These are phyloP conservation scores for Penicillium sp. DNA, from an alignment of 2,329 filamentous ascomycete genomes.

Conservation along the genomic window DNA sequence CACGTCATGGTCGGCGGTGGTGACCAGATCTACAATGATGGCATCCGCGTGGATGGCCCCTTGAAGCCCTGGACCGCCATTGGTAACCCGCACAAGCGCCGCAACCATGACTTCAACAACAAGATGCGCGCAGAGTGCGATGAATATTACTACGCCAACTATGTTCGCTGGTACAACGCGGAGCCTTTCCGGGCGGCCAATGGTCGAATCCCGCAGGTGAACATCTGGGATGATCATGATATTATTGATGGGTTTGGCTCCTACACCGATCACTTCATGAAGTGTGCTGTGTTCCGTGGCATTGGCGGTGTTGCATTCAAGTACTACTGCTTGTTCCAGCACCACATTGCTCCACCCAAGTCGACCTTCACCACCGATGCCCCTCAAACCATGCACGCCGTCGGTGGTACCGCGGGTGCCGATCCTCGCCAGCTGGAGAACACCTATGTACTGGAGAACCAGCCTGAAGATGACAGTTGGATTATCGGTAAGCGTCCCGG, in stretches of 20 bases:
- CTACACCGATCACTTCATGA: constrained; percentile 63
- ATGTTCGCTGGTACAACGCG: constrained; percentile 63
- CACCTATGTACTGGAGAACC: constrained; percentile 61
- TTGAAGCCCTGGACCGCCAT: constrained; percentile 61
- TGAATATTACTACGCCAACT: constrained; percentile 58
- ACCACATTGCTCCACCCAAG: constrained; percentile 75
- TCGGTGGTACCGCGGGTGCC: constrained; percentile 47
- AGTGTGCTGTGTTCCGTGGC: constrained; percentile 58
- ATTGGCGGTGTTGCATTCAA: constrained; percentile 56
- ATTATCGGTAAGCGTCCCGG: constrained; percentile 71
- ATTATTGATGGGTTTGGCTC: constrained; percentile 63
- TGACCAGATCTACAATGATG: constrained; percentile 74
- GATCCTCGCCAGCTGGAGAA: constrained; percentile 69
- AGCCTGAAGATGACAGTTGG: constrained; percentile 62
- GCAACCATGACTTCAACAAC: constrained; percentile 60
- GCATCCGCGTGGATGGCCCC: constrained; percentile 77
- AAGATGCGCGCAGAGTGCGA: constrained; percentile 55
- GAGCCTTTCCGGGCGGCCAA: constrained; percentile 56
- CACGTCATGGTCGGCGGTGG: constrained; percentile 79
- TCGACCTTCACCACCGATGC: constrained; percentile 80
- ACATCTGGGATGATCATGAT: constrained; percentile 62
- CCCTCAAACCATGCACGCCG: constrained; percentile 48
- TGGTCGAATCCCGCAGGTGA: constrained; percentile 58
- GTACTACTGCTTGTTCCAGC: constrained; percentile 62
- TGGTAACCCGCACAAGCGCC: constrained; percentile 54